Evolutionary conservation across 805 yeast genomes (phyloP), one percentile per base, ranked within the genome.

Genomic region (Kuraishia hungarica): DNA sequence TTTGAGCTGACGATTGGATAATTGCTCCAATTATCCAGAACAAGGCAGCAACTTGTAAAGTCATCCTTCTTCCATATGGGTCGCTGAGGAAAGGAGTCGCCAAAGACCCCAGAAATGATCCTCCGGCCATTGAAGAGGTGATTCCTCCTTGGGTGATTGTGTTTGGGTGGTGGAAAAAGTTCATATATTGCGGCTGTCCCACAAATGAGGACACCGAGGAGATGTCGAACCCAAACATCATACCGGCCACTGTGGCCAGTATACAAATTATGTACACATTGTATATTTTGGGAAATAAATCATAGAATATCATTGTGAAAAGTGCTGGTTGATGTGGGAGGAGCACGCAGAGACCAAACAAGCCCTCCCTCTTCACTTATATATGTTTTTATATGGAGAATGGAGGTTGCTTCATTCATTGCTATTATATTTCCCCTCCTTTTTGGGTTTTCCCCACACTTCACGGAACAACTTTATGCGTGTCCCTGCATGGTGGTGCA

Each of bases 171-270:
- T 77, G 60, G 69, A 87, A 87, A 61, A 68, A 83, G 0, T 67
- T 60, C 39, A 66, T 65, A 66, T 88, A 89, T n/a, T 73, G 70
- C 0, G 66, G 68, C 15, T 77, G 69, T 1, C 75, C 74, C 49
- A 88, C 74, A 62, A 88, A 86, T 1, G 89, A 84, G 1, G 91
- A 80, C 73, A 89, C 80, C 0, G 96, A 87, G 1, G 93, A 82
- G 54, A 86, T 83, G 67, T 89, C 96, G 64, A 87, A 81, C 56
- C 96, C 96, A 69, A 86, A 81, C 67, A 88, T 76, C 70, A 83
- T 72, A 50, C 92, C 93, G 50, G 89, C 86, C 26, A 86, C 66
- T 57, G 88, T 77, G 52, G 90, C 76, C 47, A 84, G 75, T 21
- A 67, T 60, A 15, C 86, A 80, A 53, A 84, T 79, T 43, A 79